Percentiles rank a stretch among this genome's conserved stretches.
phyloP scores from a whole-genome alignment of 208 protist species.

The Borovskyia barvae region DNA sequence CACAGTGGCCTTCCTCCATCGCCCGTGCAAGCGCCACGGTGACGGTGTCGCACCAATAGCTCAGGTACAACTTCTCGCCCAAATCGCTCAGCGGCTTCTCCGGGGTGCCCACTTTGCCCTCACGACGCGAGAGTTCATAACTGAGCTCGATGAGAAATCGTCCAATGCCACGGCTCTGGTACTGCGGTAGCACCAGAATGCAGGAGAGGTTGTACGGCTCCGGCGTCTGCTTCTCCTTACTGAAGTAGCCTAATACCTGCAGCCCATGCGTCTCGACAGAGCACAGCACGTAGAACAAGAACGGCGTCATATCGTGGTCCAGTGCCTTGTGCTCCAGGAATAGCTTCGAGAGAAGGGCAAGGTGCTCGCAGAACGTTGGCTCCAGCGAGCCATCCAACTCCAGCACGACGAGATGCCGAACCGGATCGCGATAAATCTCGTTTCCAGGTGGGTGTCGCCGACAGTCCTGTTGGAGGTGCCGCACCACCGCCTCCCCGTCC shows the following conservation, averaged over 20 bases:
- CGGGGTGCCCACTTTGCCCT: conserved; percentile 96
- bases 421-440: conserved; percentile 87
- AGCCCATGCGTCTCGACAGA: conserved; percentile 92
- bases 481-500: conserved; percentile 66
- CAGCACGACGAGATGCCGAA: conserved; percentile 91
- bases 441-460: conserved; percentile 88
- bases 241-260: conserved; percentile 99
- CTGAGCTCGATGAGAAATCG: conserved; percentile 98
- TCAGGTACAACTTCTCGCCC: conserved; percentile 92
- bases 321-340: conserved; percentile 99
- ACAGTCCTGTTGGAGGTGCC: conserved; percentile 87
- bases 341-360: conserved; percentile 98
- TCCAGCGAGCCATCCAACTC: conserved; percentile 97
- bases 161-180: conserved; percentile 96
- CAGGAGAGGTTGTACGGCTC: conserved; percentile 99
- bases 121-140: conserved; percentile 97
- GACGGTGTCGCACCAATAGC: conserved; percentile 93
- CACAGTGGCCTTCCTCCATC: conserved; percentile 73
- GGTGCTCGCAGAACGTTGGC: conserved; percentile 97
- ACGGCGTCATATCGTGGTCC: conserved; percentile 99
- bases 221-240: conserved; percentile 96
- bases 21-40: conserved; percentile 75
- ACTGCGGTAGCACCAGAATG: conserved; percentile 97
- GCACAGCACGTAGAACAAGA: conserved; percentile 99
- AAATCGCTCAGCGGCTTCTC: conserved; percentile 99